Percentiles rank a stretch among this genome's conserved stretches.
phyloP scores from a whole-genome alignment of 495 filamentous ascomycete species.

The Cercophora sp. region DNA sequence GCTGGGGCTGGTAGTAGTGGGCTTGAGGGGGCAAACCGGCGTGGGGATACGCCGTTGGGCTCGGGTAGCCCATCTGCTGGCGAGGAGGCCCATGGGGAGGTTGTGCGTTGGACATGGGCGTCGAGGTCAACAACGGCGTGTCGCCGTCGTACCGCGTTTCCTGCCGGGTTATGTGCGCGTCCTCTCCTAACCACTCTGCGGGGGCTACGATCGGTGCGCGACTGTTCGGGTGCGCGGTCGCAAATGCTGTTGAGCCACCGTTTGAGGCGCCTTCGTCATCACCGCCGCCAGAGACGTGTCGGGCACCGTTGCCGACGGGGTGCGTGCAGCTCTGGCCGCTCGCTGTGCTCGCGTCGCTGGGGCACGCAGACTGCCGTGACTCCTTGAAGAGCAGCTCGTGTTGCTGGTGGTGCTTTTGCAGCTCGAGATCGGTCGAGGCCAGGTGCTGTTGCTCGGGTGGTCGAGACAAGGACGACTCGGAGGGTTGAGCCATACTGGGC shows the following conservation, averaged over 20 bases:
- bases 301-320: conserved; percentile 10
- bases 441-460: conserved; percentile 24
- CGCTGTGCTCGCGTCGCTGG: conserved; percentile 8
- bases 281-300: conserved; percentile 11
- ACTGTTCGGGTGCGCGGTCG: conserved; percentile 11
- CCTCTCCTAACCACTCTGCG: conserved; percentile 3
- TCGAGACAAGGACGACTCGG: conserved; percentile 29
- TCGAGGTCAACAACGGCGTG: conserved; percentile 17
- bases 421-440: conserved; percentile 25
- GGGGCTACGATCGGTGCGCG: conserved; percentile 15
- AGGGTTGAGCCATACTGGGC: conserved; percentile 40
- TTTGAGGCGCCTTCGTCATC: conserved; percentile 18
- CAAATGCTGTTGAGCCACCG: conserved; percentile 17
- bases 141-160: conserved; percentile 27
- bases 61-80: conserved; percentile 52
- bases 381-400: conserved; percentile 2
- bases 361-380: conserved; percentile 1
- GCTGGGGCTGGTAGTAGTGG: conserved; percentile 49
- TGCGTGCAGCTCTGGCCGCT: conserved; percentile 10
- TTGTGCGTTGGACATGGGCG: conserved; percentile 47
- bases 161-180: conserved; percentile 11
- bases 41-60: conserved; percentile 51
- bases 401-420: conserved; percentile 21
- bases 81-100: conserved; percentile 42
- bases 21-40: conserved; percentile 48